Evolutionary conservation across 768 basidiomycete genomes (phyloP), one percentile per base, ranked within the genome.

Genomic region (Lyophyllum semitale): DNA sequence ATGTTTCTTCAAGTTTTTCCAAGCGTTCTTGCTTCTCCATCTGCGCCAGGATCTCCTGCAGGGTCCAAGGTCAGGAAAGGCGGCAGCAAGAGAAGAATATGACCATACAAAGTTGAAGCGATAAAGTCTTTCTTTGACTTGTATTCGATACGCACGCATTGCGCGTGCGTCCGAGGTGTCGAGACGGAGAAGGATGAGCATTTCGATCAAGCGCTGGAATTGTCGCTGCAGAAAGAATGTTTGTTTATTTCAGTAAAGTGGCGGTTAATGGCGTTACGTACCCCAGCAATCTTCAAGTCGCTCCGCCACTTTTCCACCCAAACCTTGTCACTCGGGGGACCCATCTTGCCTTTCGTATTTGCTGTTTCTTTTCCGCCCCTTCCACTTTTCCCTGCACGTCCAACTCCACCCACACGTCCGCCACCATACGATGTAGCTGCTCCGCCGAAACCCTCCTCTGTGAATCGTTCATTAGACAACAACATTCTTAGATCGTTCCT

Each of bases 91-190:
- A 11, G 13, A 22, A 60, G 25, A 46, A 53, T 22, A 51, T 13
- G 33, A 41, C 79, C 90, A 65, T 64, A 95, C 94, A 68, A 88
- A 97, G 73, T 98, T 99, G 73, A 98, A 98, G 20, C 94, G 82
- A 66, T 91, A 98, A 41, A 99, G 71, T 33, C 97, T 83, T 69
- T 97, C 94, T 72, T 99, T 99, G 66, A 96, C 94, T 69, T 94
- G 90, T 29, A 99, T 69, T 49, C 96, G 79, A 69, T 89, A 97
- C 9, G 88, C 85, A 49, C 77, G 83, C 61, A 77, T 70, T 23
- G 77, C 75, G 23, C 73, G 75, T 49, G 72, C 59, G 64, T 95
- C 87, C 2, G 71, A 64, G 4, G 82, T 77, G 61, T 94, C 84
- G 57, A 96, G 72, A 30, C 84, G 82, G 51, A 84, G 68, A 58